These are phyloP conservation scores for Niveomyces coronatus DNA, from an alignment of 2,329 filamentous ascomycete species.

Conservation along the genomic window DNA sequence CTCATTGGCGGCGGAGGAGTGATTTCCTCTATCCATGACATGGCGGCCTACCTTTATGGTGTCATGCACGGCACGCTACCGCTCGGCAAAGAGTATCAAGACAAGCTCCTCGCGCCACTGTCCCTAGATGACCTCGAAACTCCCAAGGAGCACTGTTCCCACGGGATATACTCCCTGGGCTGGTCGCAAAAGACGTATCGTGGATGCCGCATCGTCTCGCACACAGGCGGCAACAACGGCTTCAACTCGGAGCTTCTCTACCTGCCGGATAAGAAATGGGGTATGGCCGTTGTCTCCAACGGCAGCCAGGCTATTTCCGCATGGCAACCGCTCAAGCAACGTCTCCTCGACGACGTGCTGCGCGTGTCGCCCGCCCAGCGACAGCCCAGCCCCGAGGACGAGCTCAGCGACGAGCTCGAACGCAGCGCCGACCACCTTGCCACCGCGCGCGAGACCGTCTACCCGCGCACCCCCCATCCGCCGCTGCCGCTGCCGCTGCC, in stretches of 20 bases:
- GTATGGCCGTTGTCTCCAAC: slow-evolving; percentile 14
- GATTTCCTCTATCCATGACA: slow-evolving; percentile 26
- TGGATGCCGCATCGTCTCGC: slow-evolving; percentile 11
- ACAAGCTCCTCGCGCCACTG: slow-evolving; percentile 13
- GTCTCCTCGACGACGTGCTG: slow-evolving; percentile 14
- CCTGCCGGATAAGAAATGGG: slow-evolving; percentile 13
- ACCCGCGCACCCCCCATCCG: slow-evolving; percentile 10
- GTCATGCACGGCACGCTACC: slow-evolving; percentile 17
- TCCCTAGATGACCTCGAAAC: slow-evolving; percentile 1
- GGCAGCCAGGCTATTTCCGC: background rate
- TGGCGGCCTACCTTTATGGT: slow-evolving; percentile 20
- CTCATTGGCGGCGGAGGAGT: slow-evolving; percentile 29
- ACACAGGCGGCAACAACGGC: slow-evolving; percentile 11
- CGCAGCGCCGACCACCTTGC: background rate
- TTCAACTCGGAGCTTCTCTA: slow-evolving; percentile 14
- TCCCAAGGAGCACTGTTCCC: slow-evolving; percentile 8
- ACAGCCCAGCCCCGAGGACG: background rate
- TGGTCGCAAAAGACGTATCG: slow-evolving; percentile 13
- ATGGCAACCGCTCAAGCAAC: slow-evolving; percentile 8
- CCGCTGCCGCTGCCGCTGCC: slow-evolving; percentile 27
- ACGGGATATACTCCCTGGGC: slow-evolving; percentile 12
- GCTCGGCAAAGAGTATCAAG: slow-evolving; percentile 7
- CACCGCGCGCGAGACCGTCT: slow-evolving; percentile 1
- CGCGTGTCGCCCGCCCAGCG: background rate
- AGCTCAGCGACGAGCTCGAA: background rate